These are phyloP conservation scores for Xylariaceae sp. DNA, from an alignment of 2,329 filamentous ascomycete genomes.

Conservation along the genomic window DNA sequence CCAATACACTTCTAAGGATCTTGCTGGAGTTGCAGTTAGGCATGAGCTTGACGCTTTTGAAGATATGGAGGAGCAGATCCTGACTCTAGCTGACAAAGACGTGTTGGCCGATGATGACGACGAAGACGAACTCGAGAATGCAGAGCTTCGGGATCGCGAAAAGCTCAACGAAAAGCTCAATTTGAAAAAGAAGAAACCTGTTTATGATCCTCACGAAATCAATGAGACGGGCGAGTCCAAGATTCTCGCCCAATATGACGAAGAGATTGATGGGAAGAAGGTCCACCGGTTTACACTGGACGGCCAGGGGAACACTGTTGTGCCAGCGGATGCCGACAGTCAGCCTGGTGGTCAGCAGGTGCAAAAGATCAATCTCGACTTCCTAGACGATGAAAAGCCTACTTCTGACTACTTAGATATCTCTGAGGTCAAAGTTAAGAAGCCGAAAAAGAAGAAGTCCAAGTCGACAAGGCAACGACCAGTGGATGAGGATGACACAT, in stretches of 20 bases:
- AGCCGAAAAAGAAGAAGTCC: constrained; percentile 86
- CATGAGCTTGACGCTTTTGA: constrained; percentile 81
- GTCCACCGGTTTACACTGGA: constrained; percentile 83
- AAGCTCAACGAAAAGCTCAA: constrained; percentile 71
- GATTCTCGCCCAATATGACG: constrained; percentile 88
- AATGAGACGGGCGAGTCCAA: constrained; percentile 61
- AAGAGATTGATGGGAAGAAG: constrained; percentile 90
- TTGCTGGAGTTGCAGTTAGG: constrained; percentile 86
- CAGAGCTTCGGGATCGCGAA: constrained; percentile 67
- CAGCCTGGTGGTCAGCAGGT: constrained; percentile 48
- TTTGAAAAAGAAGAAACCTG: constrained; percentile 83
- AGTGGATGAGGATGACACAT: constrained; percentile 59
- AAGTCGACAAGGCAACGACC: constrained; percentile 70
- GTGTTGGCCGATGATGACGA: constrained; percentile 76
- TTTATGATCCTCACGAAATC: constrained; percentile 79
- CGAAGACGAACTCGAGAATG: constrained; percentile 83
- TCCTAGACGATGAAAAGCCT: constrained; percentile 54
- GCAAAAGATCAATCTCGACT: constrained; percentile 71
- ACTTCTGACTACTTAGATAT: constrained; percentile 85
- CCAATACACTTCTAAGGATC: constrained; percentile 78
- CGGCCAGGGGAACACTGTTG: constrained; percentile 65
- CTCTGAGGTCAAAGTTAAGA: constrained; percentile 87
- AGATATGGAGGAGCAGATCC: constrained; percentile 78
- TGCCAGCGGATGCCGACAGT: constrained; percentile 31
- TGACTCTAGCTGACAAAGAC: constrained; percentile 90